Evolutionary conservation across 192 early-diverging fungal species (phyloP), one percentile per base, ranked within the genome.

Genomic region (Nowakowskiella sp.): DNA sequence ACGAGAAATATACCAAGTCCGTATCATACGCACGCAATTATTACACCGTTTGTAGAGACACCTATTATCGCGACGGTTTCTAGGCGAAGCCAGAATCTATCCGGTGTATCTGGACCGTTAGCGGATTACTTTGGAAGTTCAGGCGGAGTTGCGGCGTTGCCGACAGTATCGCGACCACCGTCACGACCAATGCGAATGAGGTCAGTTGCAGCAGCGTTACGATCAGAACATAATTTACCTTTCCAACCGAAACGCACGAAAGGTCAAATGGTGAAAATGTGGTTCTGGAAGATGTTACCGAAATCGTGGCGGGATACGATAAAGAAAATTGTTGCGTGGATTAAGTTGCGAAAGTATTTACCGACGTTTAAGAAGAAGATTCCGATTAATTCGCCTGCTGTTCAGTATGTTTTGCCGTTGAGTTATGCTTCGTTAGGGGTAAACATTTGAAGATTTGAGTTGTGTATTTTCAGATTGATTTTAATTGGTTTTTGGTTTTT

Each of bases 341-440:
- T 19, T 13, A 39, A 19, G 13, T 27, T 31, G 45, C 45, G 69
- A 24, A 54, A 73, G 42, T 3, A 75, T 19, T 57, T 77, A 3
- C 77, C 80, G 1, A 43, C 54, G 6, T 56, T 77, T 31, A 53
- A 71, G 28, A 61, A 67, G 16, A 55, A 69, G 44, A 70, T 77
- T 51, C 60, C 66, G 7, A 31, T 67, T 6, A 50, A 70, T 21
- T 68, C 69, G 2, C 56, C 64, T 0, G 61, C 72, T 25, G 76
- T 84, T 2, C 58, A 72, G 24, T 74, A 79, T 48, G 70, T 72
- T 30, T 67, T 90, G 1, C 87, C 87, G 2, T 49, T 90, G 24
- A 60, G 79, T 0, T 90, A 90, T 51, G 85, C 87, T 1, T 70
- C 78, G 5, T 53, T 90, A 44, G 87, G 85, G 25, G 70, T 72